Evolutionary conservation across 2,329 filamentous ascomycete species (phyloP).

Genomic region (Aureobasidium lini): DNA sequence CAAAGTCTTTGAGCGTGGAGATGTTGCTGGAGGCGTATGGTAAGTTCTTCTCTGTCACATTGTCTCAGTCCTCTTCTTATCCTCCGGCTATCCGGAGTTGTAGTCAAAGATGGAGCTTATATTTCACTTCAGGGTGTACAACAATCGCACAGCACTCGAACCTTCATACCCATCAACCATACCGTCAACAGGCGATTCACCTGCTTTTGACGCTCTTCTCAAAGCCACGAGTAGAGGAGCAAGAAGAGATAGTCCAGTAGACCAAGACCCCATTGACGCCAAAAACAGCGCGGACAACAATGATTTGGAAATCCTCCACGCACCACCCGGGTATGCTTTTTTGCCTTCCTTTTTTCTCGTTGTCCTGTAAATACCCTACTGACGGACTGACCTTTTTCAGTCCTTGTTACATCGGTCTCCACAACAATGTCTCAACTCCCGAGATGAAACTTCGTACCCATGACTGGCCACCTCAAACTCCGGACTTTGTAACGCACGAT

Average conservation of each 20-base stretch:
- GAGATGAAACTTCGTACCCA: constrained; percentile 44
- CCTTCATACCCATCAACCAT: constrained; percentile 37
- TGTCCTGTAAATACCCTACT: background rate
- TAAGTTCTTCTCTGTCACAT: constrained; percentile 23
- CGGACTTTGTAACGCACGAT: constrained; percentile 51
- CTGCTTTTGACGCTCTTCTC: constrained; percentile 16
- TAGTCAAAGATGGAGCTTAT: background rate
- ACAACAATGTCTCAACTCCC: constrained; percentile 47
- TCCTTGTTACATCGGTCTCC: constrained; percentile 46
- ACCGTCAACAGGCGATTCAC: constrained; percentile 31
- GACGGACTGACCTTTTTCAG: constrained; percentile 22
- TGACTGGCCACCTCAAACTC: constrained; percentile 52
- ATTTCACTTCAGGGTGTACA: constrained; percentile 37
- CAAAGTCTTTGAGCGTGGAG: constrained; percentile 47
- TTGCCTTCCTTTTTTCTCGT: background rate
- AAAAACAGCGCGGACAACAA: background rate
- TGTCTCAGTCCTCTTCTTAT: background rate
- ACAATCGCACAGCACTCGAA: constrained; percentile 42
- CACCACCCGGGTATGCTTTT: constrained; percentile 42
- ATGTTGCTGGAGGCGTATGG: constrained; percentile 50
- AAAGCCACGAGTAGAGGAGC: background rate
- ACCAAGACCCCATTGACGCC: background rate
- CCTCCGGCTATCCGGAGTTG: background rate
- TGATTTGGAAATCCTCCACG: constrained; percentile 28
- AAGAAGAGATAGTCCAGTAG: constrained; percentile 19